These are phyloP conservation scores for Moesziomyces globuligerus DNA, from an alignment of 1,284 basidiomycete species.

Conservation along the genomic window DNA sequence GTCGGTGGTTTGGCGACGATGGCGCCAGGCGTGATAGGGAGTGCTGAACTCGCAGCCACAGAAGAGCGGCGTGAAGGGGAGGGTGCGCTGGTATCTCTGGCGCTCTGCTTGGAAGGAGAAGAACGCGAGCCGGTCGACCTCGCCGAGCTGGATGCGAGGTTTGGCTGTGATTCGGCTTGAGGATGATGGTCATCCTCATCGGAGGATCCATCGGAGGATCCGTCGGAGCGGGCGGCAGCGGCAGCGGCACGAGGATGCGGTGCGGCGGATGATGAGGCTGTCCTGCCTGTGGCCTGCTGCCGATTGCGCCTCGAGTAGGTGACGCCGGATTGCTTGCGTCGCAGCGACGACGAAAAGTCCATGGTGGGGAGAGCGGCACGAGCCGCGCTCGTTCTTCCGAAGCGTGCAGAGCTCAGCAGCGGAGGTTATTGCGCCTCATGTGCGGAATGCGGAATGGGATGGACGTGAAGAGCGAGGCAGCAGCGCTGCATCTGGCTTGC, in stretches of 20 bases:
- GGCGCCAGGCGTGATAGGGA: constrained; percentile 8
- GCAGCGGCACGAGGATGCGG: constrained; percentile 1
- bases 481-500: too few species aligned
- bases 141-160: too few species aligned
- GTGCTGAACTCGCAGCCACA: constrained; percentile 4
- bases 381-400: too few species aligned
- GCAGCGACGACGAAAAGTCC: constrained; percentile 23
- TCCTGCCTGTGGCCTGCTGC: constrained; percentile 1
- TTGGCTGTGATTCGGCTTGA: too few species aligned
- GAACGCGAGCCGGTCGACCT: too few species aligned
- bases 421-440: too few species aligned
- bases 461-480: too few species aligned
- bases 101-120: too few species aligned
- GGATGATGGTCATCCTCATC: constrained; percentile 13
- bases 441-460: too few species aligned
- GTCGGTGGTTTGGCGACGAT: constrained; percentile 11
- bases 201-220: constrained; percentile 33
- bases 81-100: too few species aligned
- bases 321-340: constrained; percentile 23
- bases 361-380: constrained; percentile 3
- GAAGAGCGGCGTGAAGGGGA: too few species aligned
- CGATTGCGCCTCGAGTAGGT: constrained; percentile 35
- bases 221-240: constrained; percentile 9
- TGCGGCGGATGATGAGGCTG: constrained; percentile 14
- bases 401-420: too few species aligned